Evolutionary conservation across 306 rosid species (phyloP), one percentile per base, ranked within the genome.

Genomic region (Hylodesmum podocarpum): DNA sequence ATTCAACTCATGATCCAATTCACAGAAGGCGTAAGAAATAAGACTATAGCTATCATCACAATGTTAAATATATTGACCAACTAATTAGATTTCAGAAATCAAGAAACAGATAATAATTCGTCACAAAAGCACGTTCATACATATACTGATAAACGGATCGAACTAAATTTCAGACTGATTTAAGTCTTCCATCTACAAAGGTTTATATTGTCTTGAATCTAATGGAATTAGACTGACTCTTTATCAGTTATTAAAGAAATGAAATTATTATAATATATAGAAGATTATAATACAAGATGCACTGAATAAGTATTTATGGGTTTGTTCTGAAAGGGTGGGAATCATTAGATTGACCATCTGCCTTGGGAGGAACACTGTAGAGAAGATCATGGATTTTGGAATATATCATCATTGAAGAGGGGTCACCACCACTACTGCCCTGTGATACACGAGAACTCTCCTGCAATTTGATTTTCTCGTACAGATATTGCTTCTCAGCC

Each of bases 401-500:
- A 79, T 85, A 89, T 77, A 88, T 80, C 65, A 90, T 79, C 86
- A 91, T 88, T 78, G 88, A 90, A 15, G 96, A 96, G 27, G 99
- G 89, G 36, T 91, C 97, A 27, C 89, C 90, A 13, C 90, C 90
- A 29, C 88, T 78, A 67, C 90, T 87, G 84, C 87, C 79, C 75
- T 89, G 97, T 25, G 93, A 89, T 66, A 91, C 74, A 27, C 91
- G 93, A 11, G 97, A 90, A 79, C 91, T 84, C 86, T 96, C 99
- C 83, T 96, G 99, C 82, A 96, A 83, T 85, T 96, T 96, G 54
- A 96, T 90, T 93, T 90, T 95, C 90, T 95, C 99, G 72, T 89
- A 88, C 67, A 95, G 89, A 88, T 89, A 95, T 85, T 89, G 96
- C 85, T 96, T 96, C 89, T 96, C 99, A 27, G 97, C 98, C 82